Evolutionary conservation across 768 basidiomycete genomes (phyloP).

Genomic region (Tremella mesenterica): DNA sequence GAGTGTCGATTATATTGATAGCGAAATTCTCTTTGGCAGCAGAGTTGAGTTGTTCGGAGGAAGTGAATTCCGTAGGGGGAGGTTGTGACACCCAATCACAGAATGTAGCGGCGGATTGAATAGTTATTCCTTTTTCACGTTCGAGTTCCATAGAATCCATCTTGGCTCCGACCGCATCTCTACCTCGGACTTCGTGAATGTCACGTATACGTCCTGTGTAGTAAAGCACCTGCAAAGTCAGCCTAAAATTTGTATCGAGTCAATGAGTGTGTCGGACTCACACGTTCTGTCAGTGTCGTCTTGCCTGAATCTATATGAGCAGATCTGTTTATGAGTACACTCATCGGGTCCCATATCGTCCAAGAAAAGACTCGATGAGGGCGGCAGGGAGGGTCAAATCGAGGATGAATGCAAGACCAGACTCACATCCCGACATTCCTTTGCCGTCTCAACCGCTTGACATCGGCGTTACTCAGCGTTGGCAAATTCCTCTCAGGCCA

Average conservation of each 20-base stretch:
- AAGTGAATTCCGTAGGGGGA: conserved; percentile 46
- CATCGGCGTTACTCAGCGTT: conserved; percentile 56
- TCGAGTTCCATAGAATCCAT: conserved; percentile 99
- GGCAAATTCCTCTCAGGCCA: conserved; percentile 43
- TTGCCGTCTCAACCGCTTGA: conserved; percentile 59
- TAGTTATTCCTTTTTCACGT: conserved; percentile 97
- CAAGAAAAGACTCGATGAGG: no score
- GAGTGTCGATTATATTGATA: conserved; percentile 97
- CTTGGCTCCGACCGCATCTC: conserved; percentile 94
- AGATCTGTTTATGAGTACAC: conserved; percentile 17
- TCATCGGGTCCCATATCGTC: no score
- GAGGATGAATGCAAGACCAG: no score
- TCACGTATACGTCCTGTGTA: conserved; percentile 93
- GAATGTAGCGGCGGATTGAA: conserved; percentile 96
- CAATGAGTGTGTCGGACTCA: conserved; percentile 4
- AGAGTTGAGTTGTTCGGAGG: conserved; percentile 32
- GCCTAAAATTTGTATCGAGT: background rate
- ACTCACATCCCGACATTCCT: conserved; percentile 80
- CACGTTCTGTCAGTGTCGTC: conserved; percentile 92
- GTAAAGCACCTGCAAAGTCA: conserved; percentile 57
- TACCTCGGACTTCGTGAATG: conserved; percentile 93
- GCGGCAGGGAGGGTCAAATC: background rate
- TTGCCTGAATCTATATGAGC: conserved; percentile 68
- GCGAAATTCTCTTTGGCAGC: conserved; percentile 68
- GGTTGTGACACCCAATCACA: conserved; percentile 79